These are phyloP conservation scores for Boletus rubescentipes DNA, from an alignment of 768 basidiomycete genomes.

Conservation along the genomic window DNA sequence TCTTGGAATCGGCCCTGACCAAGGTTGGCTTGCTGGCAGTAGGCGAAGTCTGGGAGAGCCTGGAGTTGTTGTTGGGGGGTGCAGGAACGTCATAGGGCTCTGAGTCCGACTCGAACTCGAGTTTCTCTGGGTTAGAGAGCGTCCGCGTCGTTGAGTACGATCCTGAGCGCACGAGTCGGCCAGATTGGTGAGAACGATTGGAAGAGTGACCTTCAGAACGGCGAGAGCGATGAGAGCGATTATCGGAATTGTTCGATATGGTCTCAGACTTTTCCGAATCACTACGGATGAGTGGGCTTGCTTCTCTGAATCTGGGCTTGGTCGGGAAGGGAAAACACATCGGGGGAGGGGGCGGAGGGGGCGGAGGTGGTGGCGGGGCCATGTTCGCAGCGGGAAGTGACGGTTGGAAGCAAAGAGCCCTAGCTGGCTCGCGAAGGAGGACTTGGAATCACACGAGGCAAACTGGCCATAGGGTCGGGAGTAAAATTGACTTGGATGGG, in stretches of 20 bases:
- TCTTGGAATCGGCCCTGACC: slow-evolving; percentile 56
- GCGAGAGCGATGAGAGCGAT: slow-evolving; percentile 28
- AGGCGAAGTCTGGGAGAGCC: slow-evolving; percentile 42
- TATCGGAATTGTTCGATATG: slow-evolving; percentile 37
- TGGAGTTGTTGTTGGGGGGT: slow-evolving; percentile 34
- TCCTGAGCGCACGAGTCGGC: slow-evolving; percentile 39
- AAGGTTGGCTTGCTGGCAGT: slow-evolving; percentile 41
- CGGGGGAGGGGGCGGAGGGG: slow-evolving; percentile 50
- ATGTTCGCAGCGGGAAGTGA: slow-evolving; percentile 35
- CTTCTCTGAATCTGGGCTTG: slow-evolving; percentile 25
- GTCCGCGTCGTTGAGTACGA: slow-evolving; percentile 44
- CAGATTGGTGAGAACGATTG: slow-evolving; percentile 21
- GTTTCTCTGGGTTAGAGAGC: slow-evolving; percentile 43
- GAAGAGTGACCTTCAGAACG: slow-evolving; percentile 24
- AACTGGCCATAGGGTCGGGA: slow-evolving; percentile 17
- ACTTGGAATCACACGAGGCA: slow-evolving; percentile 30
- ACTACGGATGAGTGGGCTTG: slow-evolving; percentile 32
- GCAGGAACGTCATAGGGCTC: slow-evolving; percentile 51
- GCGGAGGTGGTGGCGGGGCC: slow-evolving; percentile 51
- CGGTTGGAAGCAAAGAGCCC: slow-evolving; percentile 18
- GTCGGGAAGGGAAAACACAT: slow-evolving; percentile 58
- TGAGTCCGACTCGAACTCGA: slow-evolving; percentile 61
- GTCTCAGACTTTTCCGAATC: slow-evolving; percentile 46
- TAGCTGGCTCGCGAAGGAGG: slow-evolving; percentile 15
- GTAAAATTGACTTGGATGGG: slow-evolving; percentile 26